Base-by-base conservation (phyloP, 345 rosid species). In the Sapria himalayana region DNA sequence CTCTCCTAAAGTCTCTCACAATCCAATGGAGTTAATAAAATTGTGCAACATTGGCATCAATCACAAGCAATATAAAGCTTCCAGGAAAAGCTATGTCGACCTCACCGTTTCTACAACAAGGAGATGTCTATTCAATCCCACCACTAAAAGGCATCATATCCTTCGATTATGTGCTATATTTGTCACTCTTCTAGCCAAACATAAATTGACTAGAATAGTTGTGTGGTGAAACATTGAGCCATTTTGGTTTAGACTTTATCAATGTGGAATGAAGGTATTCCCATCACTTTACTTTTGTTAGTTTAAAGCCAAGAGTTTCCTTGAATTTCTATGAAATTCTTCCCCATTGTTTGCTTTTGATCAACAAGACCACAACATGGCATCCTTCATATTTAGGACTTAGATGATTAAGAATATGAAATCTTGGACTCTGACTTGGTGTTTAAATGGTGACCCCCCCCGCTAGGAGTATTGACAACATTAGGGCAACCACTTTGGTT, bases 121-220 rank as follows among this genome's bases (percentile, higher is more conserved):
- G 57, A 2, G 15, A 16, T 12, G 19, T 67, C 4, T 67, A 54
- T 15, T 71, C 76, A 7, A 45, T 37, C 37, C 69, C 78, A 18
- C 71, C 91, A 43, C 63, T n/a, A n/a, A n/a, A 39, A 39, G 94
- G 78, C n/a, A n/a, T n/a, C 12, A 68, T 46, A 31, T 71, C 86
- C 49, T 61, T 67, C 0, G 48, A 47, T 43, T 68, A 55, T 2
- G 41, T 2, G 19, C 66, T 29, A 11, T 62, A 43, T 21, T 43
- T 49, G 22, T 64, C 78, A 41, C 49, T 64, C 48, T 35, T 55
- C 3, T 43, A 45, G 54, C 70, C 62, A 16, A n/a, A 17, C 2
- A 71, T 78, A 24, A 54, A 56, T 60, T 50, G 63, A 32, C 65
- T 61, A 9, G 65, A 49, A 14, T 73, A 76, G 45, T 57, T 56